phyloP scores from a whole-genome alignment of 106 monocot species.

The Hemerocallis citrina region DNA sequence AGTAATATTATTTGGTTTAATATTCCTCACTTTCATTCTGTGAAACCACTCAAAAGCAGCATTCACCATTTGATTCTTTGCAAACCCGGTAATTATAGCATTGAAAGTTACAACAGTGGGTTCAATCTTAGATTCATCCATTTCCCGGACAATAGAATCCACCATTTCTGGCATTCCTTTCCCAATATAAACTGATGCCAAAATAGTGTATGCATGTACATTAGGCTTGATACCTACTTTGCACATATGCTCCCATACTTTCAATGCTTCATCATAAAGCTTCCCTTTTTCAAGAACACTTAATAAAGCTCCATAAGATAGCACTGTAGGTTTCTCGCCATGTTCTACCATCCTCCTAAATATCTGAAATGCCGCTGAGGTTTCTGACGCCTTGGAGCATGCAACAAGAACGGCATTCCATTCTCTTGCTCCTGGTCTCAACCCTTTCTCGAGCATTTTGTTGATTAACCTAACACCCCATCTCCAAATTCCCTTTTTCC shows the following conservation, averaged over 20 bases:
- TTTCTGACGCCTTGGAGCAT: constrained; percentile 86
- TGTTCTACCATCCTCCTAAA: constrained; percentile 80
- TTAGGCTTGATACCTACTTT: constrained; percentile 79
- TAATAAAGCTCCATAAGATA: constrained; percentile 84
- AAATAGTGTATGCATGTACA: constrained; percentile 72
- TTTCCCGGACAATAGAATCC: constrained; percentile 48
- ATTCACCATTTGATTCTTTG: constrained; percentile 36
- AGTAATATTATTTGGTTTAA: constrained; percentile 74
- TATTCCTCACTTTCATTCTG: constrained; percentile 58
- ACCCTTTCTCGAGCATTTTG: constrained; percentile 85
- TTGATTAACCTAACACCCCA: constrained; percentile 79
- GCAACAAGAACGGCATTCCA: constrained; percentile 95
- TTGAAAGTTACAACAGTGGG: constrained; percentile 87
- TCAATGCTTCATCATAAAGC: constrained; percentile 81
- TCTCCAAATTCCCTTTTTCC: constrained; percentile 78
- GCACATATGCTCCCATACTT: constrained; percentile 89
- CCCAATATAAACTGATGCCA: constrained; percentile 61
- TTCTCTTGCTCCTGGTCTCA: constrained; percentile 57
- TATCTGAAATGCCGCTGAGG: constrained; percentile 67
- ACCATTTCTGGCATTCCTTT: constrained; percentile 57
- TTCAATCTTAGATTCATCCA: constrained; percentile 41
- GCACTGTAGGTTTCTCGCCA: constrained; percentile 62
- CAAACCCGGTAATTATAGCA: constrained; percentile 82
- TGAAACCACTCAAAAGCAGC: constrained; percentile 88
- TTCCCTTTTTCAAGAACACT: constrained; percentile 87